Evolutionary conservation across 2,329 filamentous ascomycete genomes (phyloP), one percentile per base, ranked within the genome.

Genomic region (Proliferodiscus dingleyae): DNA sequence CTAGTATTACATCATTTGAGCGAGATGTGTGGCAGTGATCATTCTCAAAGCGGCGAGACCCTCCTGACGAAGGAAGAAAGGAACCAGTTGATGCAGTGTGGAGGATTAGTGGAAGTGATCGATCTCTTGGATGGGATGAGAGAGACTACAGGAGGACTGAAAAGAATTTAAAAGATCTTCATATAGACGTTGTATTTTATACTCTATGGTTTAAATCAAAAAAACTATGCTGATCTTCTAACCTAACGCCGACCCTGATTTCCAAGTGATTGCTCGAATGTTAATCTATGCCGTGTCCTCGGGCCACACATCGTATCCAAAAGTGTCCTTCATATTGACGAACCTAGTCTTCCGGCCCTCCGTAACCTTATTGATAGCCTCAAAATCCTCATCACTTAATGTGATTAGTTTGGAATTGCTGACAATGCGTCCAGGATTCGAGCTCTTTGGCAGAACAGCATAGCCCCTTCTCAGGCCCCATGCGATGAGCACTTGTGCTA

Each of bases 311-410:
- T 88, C 73, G 62, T 85, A 86, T 5, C 85, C 85, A 64, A 88
- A 88, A 1, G 81, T 86, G 54, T 87, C 83, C 73, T 86, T 88
- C 84, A 88, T 88, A 69, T 89, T 87, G 48, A 89, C 84, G 60
- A 89, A 88, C 29, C 85, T 78, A 21, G 75, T 78, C 64, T 85
- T 80, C 41, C 83, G 73, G 28, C 80, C 79, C 62, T 78, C 72
- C 1, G 83, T 81, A 6, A 87, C 82, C 50, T 71, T 64, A 54
- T 74, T 69, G 11, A 83, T 69, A 42, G 67, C 69, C 61, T 74
- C 71, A 51, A 83, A 61, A 53, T 89, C 85, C 33, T 78, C 75
- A 8, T 69, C 71, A 53, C 81, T 78, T 45, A 86, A 72, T 57
- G 79, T 72, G 58, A 87, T 74, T 49, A 87, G 72, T 58, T 81